phyloP scores from a whole-genome alignment of 2,329 filamentous ascomycete species.

The Pseudocercospora pini-densiflorae region DNA sequence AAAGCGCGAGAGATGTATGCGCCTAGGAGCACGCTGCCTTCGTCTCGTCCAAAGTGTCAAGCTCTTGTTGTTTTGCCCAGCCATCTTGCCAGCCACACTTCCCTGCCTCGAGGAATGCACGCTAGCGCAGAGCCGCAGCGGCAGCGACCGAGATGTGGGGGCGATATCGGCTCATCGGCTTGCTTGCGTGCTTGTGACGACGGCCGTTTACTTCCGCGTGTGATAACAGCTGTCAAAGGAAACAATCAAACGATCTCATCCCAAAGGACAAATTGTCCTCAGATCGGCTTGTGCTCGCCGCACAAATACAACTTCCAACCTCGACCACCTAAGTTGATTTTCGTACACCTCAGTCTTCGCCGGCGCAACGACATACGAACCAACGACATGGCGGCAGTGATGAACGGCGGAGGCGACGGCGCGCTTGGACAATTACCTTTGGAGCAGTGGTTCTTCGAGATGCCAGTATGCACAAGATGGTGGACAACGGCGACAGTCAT shows the following conservation, averaged over 20 bases:
- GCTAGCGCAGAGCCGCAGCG: constrained; percentile 10
- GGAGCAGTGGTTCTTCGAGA: constrained; percentile 98
- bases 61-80: constrained; percentile 7
- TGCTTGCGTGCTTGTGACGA: constrained; percentile 3
- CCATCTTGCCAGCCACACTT: constrained; percentile 7
- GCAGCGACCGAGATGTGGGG: not conserved
- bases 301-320: not conserved
- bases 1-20: not conserved
- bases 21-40: not conserved
- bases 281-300: not conserved
- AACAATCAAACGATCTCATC: not conserved
- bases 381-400: constrained; percentile 52
- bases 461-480: constrained; percentile 93
- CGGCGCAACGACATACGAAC: not conserved
- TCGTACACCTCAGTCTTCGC: not conserved
- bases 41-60: not conserved
- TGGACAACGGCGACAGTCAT: constrained; percentile 94
- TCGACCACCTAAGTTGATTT: not conserved
- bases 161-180: constrained; percentile 1
- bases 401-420: constrained; percentile 45
- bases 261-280: not conserved
- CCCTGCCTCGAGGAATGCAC: constrained; percentile 6
- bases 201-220: not conserved
- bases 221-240: constrained; percentile 14
- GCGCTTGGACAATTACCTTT: constrained; percentile 70